Conservation (phyloP, 805 yeast species). For the Diddensiella santjacobensis region DNA sequence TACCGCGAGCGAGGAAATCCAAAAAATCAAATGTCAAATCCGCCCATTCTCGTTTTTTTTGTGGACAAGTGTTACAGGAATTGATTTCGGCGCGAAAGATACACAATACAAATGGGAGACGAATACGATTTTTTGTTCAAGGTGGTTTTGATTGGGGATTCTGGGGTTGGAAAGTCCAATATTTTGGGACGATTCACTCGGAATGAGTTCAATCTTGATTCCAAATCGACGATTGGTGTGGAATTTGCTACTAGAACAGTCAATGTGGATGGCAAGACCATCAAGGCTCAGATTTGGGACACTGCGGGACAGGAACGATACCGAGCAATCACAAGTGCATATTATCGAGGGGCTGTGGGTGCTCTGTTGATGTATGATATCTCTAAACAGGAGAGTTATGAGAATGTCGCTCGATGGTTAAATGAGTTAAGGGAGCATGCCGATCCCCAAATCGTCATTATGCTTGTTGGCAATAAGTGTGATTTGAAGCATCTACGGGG, state of each 20-base stretch:
- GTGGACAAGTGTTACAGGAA: too few relatives aligned
- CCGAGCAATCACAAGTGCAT: conserved; percentile 95
- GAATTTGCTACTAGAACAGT: conserved; percentile 97
- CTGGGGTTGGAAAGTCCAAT: conserved; percentile 96
- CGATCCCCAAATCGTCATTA: conserved; percentile 93
- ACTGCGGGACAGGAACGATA: conserved; percentile 99
- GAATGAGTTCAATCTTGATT: conserved; percentile 91
- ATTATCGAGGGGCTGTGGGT: conserved; percentile 97
- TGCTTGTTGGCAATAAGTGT: conserved; percentile 94
- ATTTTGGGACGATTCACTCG: conserved; percentile 89
- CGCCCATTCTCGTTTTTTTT: too few relatives aligned
- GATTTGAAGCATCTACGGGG: conserved; percentile 93
- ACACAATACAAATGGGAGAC: conserved; percentile 54
- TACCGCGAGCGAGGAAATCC: too few relatives aligned
- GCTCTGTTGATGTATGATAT: conserved; percentile 95
- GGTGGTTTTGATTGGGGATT: conserved; percentile 93
- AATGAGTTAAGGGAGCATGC: conserved; percentile 95
- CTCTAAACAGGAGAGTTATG: conserved; percentile 87
- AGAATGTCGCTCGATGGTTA: conserved; percentile 87
- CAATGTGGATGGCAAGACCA: conserved; percentile 91
- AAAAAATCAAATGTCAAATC: too few relatives aligned
- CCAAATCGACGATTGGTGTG: conserved; percentile 94
- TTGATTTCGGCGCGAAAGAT: too few relatives aligned
- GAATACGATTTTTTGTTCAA: conserved; percentile 92
- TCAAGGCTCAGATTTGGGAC: conserved; percentile 98